Evolutionary conservation across 495 filamentous ascomycete genomes (phyloP).

Genomic region (Astrocystis sublimbata): DNA sequence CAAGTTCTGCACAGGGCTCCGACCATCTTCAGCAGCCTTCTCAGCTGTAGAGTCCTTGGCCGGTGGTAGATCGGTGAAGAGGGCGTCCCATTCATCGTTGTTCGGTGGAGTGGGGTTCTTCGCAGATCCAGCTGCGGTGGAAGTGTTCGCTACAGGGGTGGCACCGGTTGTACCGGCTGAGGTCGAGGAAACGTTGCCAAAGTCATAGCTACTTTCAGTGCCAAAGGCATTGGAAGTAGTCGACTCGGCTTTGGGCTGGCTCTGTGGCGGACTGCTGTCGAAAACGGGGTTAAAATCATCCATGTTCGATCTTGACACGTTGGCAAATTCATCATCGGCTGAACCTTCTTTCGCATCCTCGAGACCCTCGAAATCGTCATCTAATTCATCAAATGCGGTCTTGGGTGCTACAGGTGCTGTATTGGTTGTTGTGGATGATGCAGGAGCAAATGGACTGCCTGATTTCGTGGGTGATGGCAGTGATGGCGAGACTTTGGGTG

Average conservation of each 20-base stretch:
- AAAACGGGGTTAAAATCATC: slow-evolving; percentile 69
- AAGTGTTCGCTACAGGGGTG: slow-evolving; percentile 48
- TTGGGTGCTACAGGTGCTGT: slow-evolving; percentile 36
- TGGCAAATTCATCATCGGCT: slow-evolving; percentile 83
- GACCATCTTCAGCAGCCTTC: slow-evolving; percentile 25
- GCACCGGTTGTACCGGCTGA: slow-evolving; percentile 53
- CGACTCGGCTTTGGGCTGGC: slow-evolving; percentile 52
- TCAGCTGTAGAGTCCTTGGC: slow-evolving; percentile 45
- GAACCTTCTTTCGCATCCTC: slow-evolving; percentile 88
- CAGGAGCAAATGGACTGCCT: slow-evolving; percentile 28
- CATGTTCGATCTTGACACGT: slow-evolving; percentile 57
- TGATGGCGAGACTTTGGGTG: slow-evolving; percentile 31
- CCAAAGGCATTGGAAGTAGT: slow-evolving; percentile 42
- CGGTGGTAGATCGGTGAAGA: slow-evolving; percentile 78
- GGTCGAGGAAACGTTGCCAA: slow-evolving; percentile 44
- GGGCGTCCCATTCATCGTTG: slow-evolving; percentile 90
- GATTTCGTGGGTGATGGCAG: slow-evolving; percentile 23
- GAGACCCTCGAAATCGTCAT: slow-evolving; percentile 86
- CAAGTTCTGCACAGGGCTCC: slow-evolving; percentile 39
- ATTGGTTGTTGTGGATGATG: slow-evolving; percentile 31
- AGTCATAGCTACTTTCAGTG: slow-evolving; percentile 51
- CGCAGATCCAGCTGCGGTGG: slow-evolving; percentile 34
- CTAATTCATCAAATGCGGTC: slow-evolving; percentile 70
- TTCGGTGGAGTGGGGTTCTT: slow-evolving; percentile 38
- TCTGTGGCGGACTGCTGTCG: slow-evolving; percentile 57